phyloP scores from a whole-genome alignment of 768 basidiomycete species.

The Phanerodontia chrysosporium region DNA sequence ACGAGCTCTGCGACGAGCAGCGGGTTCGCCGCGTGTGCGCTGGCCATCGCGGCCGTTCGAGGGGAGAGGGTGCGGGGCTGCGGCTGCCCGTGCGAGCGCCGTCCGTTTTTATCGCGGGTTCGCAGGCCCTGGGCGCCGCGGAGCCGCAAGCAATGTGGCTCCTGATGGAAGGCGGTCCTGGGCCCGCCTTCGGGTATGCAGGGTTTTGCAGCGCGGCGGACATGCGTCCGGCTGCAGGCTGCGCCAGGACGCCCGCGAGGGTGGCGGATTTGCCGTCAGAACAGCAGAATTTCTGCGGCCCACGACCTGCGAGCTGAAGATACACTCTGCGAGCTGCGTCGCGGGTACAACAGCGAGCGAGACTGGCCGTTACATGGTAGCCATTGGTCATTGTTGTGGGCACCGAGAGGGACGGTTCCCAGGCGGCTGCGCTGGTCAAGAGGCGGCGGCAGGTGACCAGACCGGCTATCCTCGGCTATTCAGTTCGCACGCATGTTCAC shows the following conservation, averaged over 20 bases:
- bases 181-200: neutral
- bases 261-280: neutral
- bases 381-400: neutral
- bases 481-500: neutral
- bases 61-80: neutral
- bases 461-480: neutral
- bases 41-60: neutral
- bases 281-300: too few relatives aligned
- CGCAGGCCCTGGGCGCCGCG: too few relatives aligned
- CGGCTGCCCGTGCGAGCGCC: too few relatives aligned
- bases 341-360: too few relatives aligned
- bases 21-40: neutral
- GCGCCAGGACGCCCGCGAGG: too few relatives aligned
- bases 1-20: constrained; percentile 21
- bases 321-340: too few relatives aligned
- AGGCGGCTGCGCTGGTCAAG: too few relatives aligned
- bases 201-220: neutral
- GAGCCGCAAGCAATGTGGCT: neutral
- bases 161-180: neutral
- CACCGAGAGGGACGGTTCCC: neutral
- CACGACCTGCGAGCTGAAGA: too few relatives aligned
- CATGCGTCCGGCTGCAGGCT: neutral
- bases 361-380: too few relatives aligned
- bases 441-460: neutral
- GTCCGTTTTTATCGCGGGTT: too few relatives aligned